A percentile compares a stretch with the other conserved stretches of the same genome.
Evolutionary conservation across 2,329 filamentous ascomycete genomes (phyloP).

Genomic region (Elsinoe arachidis): DNA sequence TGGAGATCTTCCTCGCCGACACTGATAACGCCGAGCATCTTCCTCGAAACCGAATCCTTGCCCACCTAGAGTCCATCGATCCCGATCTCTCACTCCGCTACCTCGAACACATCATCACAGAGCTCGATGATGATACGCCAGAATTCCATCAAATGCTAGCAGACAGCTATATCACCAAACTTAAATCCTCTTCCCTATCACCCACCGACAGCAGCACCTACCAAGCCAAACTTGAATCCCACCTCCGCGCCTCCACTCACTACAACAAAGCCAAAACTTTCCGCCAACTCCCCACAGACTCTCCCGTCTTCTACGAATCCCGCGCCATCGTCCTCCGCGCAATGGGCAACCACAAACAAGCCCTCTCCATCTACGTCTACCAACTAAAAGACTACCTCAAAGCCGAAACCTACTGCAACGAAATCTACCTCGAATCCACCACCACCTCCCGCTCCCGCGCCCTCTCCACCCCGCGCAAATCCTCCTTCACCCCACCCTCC

Average conservation of each 20-base stretch:
- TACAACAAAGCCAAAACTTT: constrained; percentile 64
- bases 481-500: neutral
- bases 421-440: constrained; percentile 54
- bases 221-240: constrained; percentile 54
- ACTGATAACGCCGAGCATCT: constrained; percentile 90
- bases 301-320: constrained; percentile 78
- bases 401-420: constrained; percentile 97
- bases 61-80: constrained; percentile 65
- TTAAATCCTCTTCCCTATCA: constrained; percentile 30
- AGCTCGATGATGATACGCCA: constrained; percentile 73
- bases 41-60: constrained; percentile 65
- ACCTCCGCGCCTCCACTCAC: constrained; percentile 66
- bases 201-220: constrained; percentile 27
- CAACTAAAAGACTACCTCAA: constrained; percentile 79
- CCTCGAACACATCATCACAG: constrained; percentile 80
- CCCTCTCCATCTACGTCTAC: constrained; percentile 95
- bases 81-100: constrained; percentile 66
- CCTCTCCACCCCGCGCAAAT: neutral
- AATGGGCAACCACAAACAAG: constrained; percentile 92
- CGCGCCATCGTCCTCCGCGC: constrained; percentile 86
- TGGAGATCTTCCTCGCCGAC: constrained; percentile 90
- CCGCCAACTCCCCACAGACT: constrained; percentile 66
- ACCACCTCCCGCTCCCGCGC: constrained; percentile 15
- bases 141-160: constrained; percentile 82
- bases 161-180: constrained; percentile 55